A percentile compares a stretch with the other conserved stretches of the same genome.
Conservation (phyloP, 768 basidiomycete species). For the Rhodotorula taiwanensis region DNA sequence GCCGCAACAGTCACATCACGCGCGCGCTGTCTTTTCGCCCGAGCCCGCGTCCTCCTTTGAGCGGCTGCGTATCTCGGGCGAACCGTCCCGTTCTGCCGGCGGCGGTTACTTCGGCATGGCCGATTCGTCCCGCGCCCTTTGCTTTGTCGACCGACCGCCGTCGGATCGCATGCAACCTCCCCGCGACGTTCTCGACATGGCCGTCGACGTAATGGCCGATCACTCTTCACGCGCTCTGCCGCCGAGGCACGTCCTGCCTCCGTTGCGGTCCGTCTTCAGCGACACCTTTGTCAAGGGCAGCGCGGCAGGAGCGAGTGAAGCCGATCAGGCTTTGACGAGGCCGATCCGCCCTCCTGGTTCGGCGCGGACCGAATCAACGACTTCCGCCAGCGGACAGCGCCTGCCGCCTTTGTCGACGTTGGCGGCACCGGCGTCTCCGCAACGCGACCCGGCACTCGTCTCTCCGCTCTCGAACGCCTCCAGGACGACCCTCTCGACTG, state of each 20-base stretch:
- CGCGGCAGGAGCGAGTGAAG: conserved; percentile 14
- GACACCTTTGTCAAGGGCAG: not conserved
- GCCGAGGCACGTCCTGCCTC: conserved; percentile 24
- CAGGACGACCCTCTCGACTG: not conserved
- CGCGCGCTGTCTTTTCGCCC: conserved; percentile 21
- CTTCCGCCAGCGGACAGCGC: not conserved
- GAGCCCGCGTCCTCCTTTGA: conserved; percentile 27
- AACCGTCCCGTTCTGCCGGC: not conserved
- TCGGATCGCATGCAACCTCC: not conserved
- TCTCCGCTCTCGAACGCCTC: not conserved
- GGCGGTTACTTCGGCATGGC: not conserved
- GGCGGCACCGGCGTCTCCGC: not conserved
- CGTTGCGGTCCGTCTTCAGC: conserved; percentile 20
- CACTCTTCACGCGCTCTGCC: conserved; percentile 5
- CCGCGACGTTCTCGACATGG: conserved; percentile 29
- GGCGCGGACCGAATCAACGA: not conserved
- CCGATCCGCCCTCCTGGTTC: conserved; percentile 8
- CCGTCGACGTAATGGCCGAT: conserved; percentile 29
- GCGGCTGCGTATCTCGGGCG: conserved; percentile 27
- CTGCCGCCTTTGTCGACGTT: conserved; percentile 22
- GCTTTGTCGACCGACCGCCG: not conserved
- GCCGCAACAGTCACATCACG: not conserved
- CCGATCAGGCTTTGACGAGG: conserved; percentile 28
- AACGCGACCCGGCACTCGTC: not conserved
- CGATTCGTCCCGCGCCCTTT: not conserved